Conservation (phyloP, 2,329 filamentous ascomycete species). For the Massarina eburnea region DNA sequence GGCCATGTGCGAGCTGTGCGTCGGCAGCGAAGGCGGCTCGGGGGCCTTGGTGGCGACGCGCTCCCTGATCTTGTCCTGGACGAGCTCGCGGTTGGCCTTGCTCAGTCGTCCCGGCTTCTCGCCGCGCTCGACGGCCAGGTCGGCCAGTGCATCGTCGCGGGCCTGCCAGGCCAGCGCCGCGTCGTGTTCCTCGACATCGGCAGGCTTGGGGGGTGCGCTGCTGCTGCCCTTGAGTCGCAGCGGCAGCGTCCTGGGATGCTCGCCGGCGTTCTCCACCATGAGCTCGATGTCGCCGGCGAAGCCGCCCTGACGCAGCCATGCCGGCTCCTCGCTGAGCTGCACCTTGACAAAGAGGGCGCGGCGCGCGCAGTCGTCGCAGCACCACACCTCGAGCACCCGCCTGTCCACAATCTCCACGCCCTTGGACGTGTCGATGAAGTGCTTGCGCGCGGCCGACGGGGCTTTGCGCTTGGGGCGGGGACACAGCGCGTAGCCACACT, state of each 20-base stretch:
- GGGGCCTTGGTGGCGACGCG: conserved; percentile 24
- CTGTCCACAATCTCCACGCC: conserved; percentile 67
- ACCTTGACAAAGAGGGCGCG: conserved; percentile 84
- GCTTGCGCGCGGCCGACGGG: conserved; percentile 55
- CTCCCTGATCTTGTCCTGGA: conserved; percentile 36
- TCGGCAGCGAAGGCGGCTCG: conserved; percentile 26
- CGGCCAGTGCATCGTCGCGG: conserved; percentile 36
- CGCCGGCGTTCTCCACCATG: conserved; percentile 39
- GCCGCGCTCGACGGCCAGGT: conserved; percentile 49
- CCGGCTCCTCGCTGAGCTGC: conserved; percentile 81
- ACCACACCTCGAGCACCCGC: conserved; percentile 82
- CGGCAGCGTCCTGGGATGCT: conserved; percentile 29
- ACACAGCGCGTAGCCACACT: conserved; percentile 86
- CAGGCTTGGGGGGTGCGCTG: conserved; percentile 3
- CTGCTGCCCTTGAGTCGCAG: conserved; percentile 29
- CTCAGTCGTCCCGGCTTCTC: conserved; percentile 38
- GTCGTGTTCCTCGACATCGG: conserved; percentile 35
- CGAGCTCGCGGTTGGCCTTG: conserved; percentile 36
- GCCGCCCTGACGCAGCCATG: conserved; percentile 72
- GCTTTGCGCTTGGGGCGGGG: conserved; percentile 60
- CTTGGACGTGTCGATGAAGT: conserved; percentile 64
- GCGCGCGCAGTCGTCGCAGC: conserved; percentile 74
- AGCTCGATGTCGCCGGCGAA: conserved; percentile 42
- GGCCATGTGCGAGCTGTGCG: conserved; percentile 31
- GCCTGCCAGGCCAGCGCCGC: conserved; percentile 36